Evolutionary conservation across 768 basidiomycete species (phyloP), one percentile per base, ranked within the genome.

Genomic region (Termitomyces sp.): DNA sequence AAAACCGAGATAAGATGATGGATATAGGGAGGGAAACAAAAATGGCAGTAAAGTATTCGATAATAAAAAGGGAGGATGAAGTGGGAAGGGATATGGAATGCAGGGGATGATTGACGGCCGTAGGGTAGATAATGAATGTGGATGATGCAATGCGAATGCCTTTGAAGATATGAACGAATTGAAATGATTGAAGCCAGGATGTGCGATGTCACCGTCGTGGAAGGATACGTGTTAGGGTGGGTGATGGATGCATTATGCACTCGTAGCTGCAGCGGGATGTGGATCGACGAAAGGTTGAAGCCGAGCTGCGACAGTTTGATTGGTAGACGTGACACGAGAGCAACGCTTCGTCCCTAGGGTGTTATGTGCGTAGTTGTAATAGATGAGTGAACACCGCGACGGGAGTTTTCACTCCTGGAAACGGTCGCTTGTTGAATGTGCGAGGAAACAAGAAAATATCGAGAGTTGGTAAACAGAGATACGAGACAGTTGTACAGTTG

Each of bases 401-500:
- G 34, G 37, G 44, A 51, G 46, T 28, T 26, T 61, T 51, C n/a
- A 22, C 37, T 50, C 48, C 44, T 52, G 16, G 36, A 47, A 51
- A 57, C 46, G 16, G 37, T 44, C 50, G 54, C 39, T 58, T 56
- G 50, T 9, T 47, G 57, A 55, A 55, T 51, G 55, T 52, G 52
- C 37, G 56, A 56, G 45, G 10, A 37, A 44, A 60, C 54, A 58
- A 36, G 60, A 46, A 37, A 47, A 18, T 16, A 51, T 55, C 26
- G 47, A 55, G 33, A 50, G 22, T 42, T 58, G 45, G 57, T 58
- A 58, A 33, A 52, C 42, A 50, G 28, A 29, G 46, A 56, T 22
- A 52, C 37, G 51, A 54, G 56, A 49, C 51, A 58, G 20, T n/a
- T 58, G 54, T 61, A 61, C 60, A 61, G 28, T 58, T 52, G 46